Conservation (phyloP, 257 asterid species). For the Przewalskia tangutica region DNA sequence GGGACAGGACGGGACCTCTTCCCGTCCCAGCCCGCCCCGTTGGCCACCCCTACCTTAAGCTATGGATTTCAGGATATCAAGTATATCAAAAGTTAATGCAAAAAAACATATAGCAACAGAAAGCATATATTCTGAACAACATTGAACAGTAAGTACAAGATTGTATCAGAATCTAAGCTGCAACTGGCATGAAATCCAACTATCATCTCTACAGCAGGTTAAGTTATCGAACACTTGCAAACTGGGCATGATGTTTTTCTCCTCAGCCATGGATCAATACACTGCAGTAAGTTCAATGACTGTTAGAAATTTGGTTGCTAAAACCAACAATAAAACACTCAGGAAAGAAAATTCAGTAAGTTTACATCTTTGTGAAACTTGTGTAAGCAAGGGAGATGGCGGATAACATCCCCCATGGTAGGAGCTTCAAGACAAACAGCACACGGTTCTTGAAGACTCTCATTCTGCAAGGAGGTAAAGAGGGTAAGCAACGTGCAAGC, state of each 20-base stretch:
- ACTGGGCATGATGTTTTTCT: conserved; percentile 75
- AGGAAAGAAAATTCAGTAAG: neutral
- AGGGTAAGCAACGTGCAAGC: neutral
- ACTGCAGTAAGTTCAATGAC: conserved; percentile 31
- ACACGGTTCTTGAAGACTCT: conserved; percentile 61
- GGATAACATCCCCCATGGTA: conserved; percentile 56
- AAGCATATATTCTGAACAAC: neutral
- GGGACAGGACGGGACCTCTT: no score
- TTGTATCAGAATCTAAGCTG: neutral
- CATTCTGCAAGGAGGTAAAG: conserved; percentile 36
- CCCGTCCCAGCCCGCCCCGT: no score
- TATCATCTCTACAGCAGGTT: conserved; percentile 5
- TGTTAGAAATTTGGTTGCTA: neutral
- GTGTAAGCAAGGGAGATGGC: conserved; percentile 95
- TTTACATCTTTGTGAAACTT: conserved; percentile 92
- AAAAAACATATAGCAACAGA: neutral
- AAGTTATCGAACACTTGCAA: conserved; percentile 76
- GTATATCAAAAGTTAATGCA: neutral
- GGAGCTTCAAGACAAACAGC: conserved; percentile 88
- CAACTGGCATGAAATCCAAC: neutral
- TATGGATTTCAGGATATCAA: neutral
- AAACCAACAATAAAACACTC: neutral
- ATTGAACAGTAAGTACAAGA: neutral
- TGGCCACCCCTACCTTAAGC: neutral
- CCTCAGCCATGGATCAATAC: conserved; percentile 94